Evolutionary conservation across 768 basidiomycete genomes (phyloP), one percentile per base, ranked within the genome.

Genomic region (Suillus tomentosus): DNA sequence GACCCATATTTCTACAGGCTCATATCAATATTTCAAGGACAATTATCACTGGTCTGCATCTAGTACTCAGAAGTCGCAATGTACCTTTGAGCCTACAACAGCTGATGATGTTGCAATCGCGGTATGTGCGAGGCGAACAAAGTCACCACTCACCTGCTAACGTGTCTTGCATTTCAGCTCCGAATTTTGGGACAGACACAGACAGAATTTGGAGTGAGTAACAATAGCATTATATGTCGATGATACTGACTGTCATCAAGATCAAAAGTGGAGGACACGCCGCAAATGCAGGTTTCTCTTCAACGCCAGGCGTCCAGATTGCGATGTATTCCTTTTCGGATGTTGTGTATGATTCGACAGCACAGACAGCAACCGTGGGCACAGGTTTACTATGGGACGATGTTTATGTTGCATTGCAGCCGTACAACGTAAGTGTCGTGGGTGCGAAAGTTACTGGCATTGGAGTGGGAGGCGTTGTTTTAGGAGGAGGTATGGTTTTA

Each of bases 201-300:
- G 24, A 83, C 82, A 2, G 78, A 83, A 2, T 87, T 87, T 66
- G 85, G 84, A 24, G 85, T 85, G 54, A 24, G 74, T 60, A 34
- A 53, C 17, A 15, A 10, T 31, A 31, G 27, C 27, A 27, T 27
- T 19, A 3, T 14, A 15, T 22, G 14, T 9, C 37, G 13, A 55
- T 17, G 13, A 27, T n/a, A 17, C 3, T 27, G 11, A 53, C 5
- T 51, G 19, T 36, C 9, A 63, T 0, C 2, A 47, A 87, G 87
- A 78, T 89, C 36, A 88, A 87, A 71, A 81, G 85, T 22, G 85
- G 86, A n/a, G 86, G 87, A 0, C 87, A 89, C 67, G 61, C 81
- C 0, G 64, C 77, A 0, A 87, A 87, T 65, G 82, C 78, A 0
- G 82, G 82, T 0, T 86, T 87, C 66, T 85, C 85, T 0, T 88